phyloP scores from a whole-genome alignment of 2,329 filamentous ascomycete genomes.

The Endoconidiophora polonica region DNA sequence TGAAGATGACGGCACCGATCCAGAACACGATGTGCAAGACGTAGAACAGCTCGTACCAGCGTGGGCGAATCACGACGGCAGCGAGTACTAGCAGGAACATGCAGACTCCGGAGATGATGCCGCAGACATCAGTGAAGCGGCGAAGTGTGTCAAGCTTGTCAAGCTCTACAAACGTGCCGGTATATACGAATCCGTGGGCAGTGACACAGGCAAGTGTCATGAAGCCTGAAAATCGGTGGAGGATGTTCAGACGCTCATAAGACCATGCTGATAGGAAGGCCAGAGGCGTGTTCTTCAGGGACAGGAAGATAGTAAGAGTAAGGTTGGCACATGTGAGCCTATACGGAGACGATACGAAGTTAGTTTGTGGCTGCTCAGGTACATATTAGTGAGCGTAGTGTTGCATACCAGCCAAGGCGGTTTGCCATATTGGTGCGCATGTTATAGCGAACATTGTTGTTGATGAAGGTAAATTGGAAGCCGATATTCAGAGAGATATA shows the following conservation, averaged over 20 bases:
- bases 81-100: slow-evolving; percentile 26
- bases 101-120: slow-evolving; percentile 30
- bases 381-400: background rate
- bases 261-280: slow-evolving; percentile 35
- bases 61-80: slow-evolving; percentile 27
- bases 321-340: slow-evolving; percentile 31
- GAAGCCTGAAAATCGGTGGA: slow-evolving; percentile 38
- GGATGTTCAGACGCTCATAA: slow-evolving; percentile 40
- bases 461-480: slow-evolving; percentile 20
- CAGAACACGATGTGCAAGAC: slow-evolving; percentile 34
- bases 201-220: slow-evolving; percentile 29
- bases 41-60: slow-evolving; percentile 41
- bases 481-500: slow-evolving; percentile 22
- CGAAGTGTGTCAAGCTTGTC: slow-evolving; percentile 20
- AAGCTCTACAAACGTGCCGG: slow-evolving; percentile 22
- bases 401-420: slow-evolving; percentile 23
- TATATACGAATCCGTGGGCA: slow-evolving; percentile 30
- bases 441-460: slow-evolving; percentile 18
- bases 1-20: slow-evolving; percentile 29
- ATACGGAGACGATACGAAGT: background rate
- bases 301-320: slow-evolving; percentile 34
- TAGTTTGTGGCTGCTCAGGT: background rate
- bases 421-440: slow-evolving; percentile 22
- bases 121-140: slow-evolving; percentile 26
- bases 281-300: slow-evolving; percentile 42